A percentile compares a stretch with the other conserved stretches of the same genome.
phyloP scores from a whole-genome alignment of 139 green algal genomes.

The Diplosphaera chodatii region DNA sequence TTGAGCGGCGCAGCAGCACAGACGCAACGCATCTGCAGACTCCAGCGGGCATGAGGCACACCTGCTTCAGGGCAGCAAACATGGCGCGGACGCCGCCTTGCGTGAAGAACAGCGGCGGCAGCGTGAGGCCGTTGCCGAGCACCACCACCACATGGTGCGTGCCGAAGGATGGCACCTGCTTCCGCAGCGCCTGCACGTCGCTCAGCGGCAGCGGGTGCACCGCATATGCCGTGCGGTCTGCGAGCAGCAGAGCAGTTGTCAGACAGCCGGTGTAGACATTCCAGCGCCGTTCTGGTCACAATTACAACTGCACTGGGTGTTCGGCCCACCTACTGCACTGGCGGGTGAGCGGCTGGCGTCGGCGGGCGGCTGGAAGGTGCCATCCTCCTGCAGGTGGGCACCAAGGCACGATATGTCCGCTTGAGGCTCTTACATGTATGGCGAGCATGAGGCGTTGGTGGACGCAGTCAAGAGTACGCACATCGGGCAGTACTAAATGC shows the following conservation, averaged over 20 bases:
- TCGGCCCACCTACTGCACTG: background rate
- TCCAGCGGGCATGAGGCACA: constrained; percentile 12
- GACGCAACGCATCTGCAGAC: no score
- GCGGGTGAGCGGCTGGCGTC: background rate
- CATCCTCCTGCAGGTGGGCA: constrained; percentile 34
- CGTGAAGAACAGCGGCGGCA: constrained; percentile 75
- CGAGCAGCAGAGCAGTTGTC: background rate
- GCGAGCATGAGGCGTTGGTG: no score
- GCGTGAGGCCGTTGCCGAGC: constrained; percentile 60
- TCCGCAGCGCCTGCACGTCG: constrained; percentile 68
- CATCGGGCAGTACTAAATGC: no score
- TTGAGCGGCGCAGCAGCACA: no score
- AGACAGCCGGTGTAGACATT: no score
- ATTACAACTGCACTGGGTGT: no score
- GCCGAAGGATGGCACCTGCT: constrained; percentile 60
- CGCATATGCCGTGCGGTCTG: constrained; percentile 57
- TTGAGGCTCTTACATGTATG: no score
- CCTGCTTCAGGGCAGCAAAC: constrained; percentile 53
- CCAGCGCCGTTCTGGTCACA: no score
- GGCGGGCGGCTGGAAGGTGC: constrained; percentile 21
- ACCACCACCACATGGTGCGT: constrained; percentile 66
- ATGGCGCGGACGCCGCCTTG: constrained; percentile 56
- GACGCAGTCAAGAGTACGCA: no score
- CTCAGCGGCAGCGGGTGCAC: constrained; percentile 71
- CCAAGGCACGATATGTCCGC: no score